phyloP scores from a whole-genome alignment of 106 monocot genomes.

The Dendrobium huoshanense region DNA sequence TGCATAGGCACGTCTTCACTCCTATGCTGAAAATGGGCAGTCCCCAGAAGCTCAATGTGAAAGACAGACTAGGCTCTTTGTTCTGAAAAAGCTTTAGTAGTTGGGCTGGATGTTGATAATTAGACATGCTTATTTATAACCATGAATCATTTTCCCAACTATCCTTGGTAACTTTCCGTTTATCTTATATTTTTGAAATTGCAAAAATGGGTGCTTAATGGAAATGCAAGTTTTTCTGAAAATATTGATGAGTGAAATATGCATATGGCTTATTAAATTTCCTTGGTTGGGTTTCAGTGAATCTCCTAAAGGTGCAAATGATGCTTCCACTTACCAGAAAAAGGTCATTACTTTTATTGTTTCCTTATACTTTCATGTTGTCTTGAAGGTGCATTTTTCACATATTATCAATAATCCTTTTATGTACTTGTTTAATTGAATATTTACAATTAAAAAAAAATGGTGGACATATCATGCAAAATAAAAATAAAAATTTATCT shows the following conservation, averaged over 20 bases:
- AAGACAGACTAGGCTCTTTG: background rate
- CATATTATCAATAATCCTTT: background rate
- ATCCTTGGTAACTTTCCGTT: background rate
- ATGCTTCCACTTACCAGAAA: constrained; percentile 94
- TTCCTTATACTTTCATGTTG: background rate
- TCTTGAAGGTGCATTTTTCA: background rate
- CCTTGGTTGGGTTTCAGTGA: constrained; percentile 51
- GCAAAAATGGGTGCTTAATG: background rate
- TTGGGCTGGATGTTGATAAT: background rate
- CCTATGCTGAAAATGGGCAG: background rate
- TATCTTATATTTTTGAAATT: background rate
- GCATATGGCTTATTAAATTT: constrained; percentile 8
- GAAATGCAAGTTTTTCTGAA: background rate
- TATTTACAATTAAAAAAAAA: background rate
- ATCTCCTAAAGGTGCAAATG: constrained; percentile 94
- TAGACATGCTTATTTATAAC: constrained; percentile 1
- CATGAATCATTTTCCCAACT: background rate
- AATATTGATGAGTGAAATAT: background rate
- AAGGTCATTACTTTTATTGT: constrained; percentile 45
- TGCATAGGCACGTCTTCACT: background rate
- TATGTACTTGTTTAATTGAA: background rate
- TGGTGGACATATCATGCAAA: background rate
- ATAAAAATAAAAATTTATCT: too few species aligned
- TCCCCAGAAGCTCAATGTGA: background rate
- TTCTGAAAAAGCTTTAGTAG: background rate